phyloP scores from a whole-genome alignment of 2,329 filamentous ascomycete genomes.

The Venturia carpophila region DNA sequence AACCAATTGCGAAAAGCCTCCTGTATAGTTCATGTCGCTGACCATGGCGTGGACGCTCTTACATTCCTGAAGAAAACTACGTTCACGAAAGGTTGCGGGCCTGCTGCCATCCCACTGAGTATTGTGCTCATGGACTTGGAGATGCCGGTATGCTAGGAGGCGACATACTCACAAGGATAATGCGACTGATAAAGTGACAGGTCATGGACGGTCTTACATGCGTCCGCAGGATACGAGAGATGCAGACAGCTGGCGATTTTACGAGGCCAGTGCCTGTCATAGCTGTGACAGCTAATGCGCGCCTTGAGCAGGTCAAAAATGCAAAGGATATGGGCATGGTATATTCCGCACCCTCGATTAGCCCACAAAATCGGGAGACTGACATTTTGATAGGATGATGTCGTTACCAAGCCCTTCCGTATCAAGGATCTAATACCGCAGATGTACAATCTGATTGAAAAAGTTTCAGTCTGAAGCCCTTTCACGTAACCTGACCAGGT shows the following conservation, averaged over 20 bases:
- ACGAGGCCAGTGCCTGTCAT: conserved; percentile 16
- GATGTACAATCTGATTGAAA: conserved; percentile 21
- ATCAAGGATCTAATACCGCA: conserved; percentile 28
- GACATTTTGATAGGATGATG: conserved; percentile 14
- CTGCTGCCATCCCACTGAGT: conserved; percentile 1
- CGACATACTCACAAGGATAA: background rate
- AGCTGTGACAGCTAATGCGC: conserved; percentile 19
- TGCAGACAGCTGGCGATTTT: conserved; percentile 15
- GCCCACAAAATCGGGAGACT: background rate
- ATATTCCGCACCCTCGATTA: background rate
- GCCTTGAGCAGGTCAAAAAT: conserved; percentile 17
- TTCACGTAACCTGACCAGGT: background rate
- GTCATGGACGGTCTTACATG: conserved; percentile 18
- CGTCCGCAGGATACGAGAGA: conserved; percentile 14
- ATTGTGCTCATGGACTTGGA: conserved; percentile 20
- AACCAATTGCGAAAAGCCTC: conserved; percentile 13
- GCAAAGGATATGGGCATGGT: conserved; percentile 17
- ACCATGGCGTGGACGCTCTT: conserved; percentile 17
- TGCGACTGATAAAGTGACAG: background rate
- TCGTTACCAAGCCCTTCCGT: conserved; percentile 29
- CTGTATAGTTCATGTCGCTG: conserved; percentile 15
- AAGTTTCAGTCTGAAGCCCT: conserved; percentile 10
- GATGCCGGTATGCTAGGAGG: conserved; percentile 11
- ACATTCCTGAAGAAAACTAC: conserved; percentile 16
- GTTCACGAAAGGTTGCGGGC: conserved; percentile 7